Evolutionary conservation across 805 yeast genomes (phyloP), one percentile per base, ranked within the genome.

Genomic region (Pichia thaimueangensis): DNA sequence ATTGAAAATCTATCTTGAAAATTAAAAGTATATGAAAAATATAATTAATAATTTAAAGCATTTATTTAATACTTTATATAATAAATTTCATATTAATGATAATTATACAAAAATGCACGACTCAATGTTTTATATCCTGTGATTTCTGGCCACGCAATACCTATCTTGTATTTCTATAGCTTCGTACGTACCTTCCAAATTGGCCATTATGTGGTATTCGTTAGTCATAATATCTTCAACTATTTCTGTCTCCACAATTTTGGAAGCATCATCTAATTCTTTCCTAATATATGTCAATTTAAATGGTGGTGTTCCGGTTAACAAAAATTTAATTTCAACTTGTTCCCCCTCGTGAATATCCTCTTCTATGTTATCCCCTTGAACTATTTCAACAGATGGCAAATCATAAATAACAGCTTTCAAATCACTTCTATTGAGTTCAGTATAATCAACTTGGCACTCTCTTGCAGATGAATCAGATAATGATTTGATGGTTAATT

Each of bases 321-420:
- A 85, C 17, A 78, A 73, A 64, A 93, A 91, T 2, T 74, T 74
- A 37, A 93, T 78, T 57, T 88, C 96, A 1, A 94, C 89, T 55
- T 84, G 86, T 51, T 93, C 98, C 36, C 97, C 98, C 58, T 87
- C 95, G 55, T 88, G 95, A 33, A 93, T 85, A 59, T 86, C 91
- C 55, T 81, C 89, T 43, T 81, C 76, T 8, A 80, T 65, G 15
- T 76, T 67, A 43, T 78, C 81, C n/a, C 96, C 95, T 53, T 82
- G 85, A 20, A 82, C 76, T 13, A 91, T 80, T 45, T 82, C 88
- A 13, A 91, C 96, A 0, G 95, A 81, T 2, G 82, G 82, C 13
- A 76, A 57, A 30, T 74, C 75, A 48, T 72, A 67, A 9, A 76
- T 65, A 15, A 55, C 47, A 1, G 57, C 67, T 16, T 40, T 48